These are phyloP conservation scores for Capsicum chinense DNA, from an alignment of 257 asterid species.

Conservation along the genomic window DNA sequence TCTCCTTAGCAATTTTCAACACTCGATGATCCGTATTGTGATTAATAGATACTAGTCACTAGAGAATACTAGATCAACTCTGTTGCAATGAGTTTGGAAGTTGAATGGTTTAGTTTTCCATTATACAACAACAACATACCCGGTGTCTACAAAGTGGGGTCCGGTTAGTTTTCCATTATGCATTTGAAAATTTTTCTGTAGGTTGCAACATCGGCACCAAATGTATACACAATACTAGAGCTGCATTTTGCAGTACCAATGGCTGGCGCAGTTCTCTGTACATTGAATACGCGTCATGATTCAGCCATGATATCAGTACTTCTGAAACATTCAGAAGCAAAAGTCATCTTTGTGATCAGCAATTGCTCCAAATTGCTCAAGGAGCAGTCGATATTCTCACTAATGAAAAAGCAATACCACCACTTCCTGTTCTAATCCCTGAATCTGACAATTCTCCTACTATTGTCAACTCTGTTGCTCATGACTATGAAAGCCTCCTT, in stretches of 20 bases:
- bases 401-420: conserved; percentile 29
- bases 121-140: too few relatives aligned
- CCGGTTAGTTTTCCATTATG: not conserved
- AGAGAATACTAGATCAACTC: not conserved
- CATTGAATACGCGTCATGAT: conserved; percentile 44
- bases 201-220: conserved; percentile 50
- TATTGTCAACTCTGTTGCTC: not conserved
- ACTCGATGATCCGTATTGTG: not conserved
- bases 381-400: conserved; percentile 39
- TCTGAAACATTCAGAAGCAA: conserved; percentile 46
- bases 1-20: not conserved
- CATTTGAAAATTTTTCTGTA: not conserved
- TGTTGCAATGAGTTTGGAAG: not conserved
- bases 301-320: conserved; percentile 43
- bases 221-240: conserved; percentile 49
- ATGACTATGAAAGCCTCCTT: conserved; percentile 40
- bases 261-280: conserved; percentile 50
- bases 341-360: conserved; percentile 44
- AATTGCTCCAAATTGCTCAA: conserved; percentile 38
- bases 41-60: not conserved
- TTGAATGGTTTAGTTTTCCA: too few relatives aligned
- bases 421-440: conserved; percentile 35
- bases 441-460: conserved; percentile 27
- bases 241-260: conserved; percentile 53
- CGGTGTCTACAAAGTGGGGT: too few relatives aligned